Percentiles rank a stretch among this genome's conserved stretches.
Evolutionary conservation across 2,329 filamentous ascomycete species (phyloP).

Genomic region (Alternaria atra): DNA sequence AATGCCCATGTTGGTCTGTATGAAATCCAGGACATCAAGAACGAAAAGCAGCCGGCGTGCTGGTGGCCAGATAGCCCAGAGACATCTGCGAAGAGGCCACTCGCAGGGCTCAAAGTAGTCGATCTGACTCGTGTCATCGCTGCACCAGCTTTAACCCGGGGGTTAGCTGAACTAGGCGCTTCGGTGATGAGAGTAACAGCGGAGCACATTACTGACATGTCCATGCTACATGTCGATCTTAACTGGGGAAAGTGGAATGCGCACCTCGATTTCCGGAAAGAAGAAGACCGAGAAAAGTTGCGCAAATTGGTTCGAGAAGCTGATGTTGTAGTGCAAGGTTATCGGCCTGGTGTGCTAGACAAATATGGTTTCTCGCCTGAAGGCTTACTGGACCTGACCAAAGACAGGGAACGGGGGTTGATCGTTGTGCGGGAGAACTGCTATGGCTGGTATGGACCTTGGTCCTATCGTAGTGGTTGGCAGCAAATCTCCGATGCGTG

Average conservation of each 20-base stretch:
- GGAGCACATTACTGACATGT: conserved; percentile 53
- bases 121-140: conserved; percentile 62
- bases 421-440: conserved; percentile 63
- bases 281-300: conserved; percentile 52
- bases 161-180: conserved; percentile 58
- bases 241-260: conserved; percentile 62
- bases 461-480: conserved; percentile 60
- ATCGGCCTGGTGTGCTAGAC: conserved; percentile 58
- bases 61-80: conserved; percentile 55
- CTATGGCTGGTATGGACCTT: conserved; percentile 63
- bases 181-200: conserved; percentile 58
- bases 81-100: conserved; percentile 47
- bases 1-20: conserved; percentile 55
- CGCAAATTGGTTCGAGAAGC: conserved; percentile 57
- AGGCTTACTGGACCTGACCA: conserved; percentile 54
- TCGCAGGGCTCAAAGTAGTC: conserved; percentile 61
- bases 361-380: conserved; percentile 57
- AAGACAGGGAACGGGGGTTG: conserved; percentile 54
- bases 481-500: conserved; percentile 63
- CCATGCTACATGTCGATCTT: conserved; percentile 55
- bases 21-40: conserved; percentile 46
- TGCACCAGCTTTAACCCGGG: conserved; percentile 55
- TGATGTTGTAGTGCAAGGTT: conserved; percentile 62
- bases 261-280: conserved; percentile 55
- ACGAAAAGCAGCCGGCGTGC: conserved; percentile 39